A percentile compares a stretch with the other conserved stretches of the same genome.
Conservation (phyloP, 441 rosid genomes). For the Aquilaria agallochum region DNA sequence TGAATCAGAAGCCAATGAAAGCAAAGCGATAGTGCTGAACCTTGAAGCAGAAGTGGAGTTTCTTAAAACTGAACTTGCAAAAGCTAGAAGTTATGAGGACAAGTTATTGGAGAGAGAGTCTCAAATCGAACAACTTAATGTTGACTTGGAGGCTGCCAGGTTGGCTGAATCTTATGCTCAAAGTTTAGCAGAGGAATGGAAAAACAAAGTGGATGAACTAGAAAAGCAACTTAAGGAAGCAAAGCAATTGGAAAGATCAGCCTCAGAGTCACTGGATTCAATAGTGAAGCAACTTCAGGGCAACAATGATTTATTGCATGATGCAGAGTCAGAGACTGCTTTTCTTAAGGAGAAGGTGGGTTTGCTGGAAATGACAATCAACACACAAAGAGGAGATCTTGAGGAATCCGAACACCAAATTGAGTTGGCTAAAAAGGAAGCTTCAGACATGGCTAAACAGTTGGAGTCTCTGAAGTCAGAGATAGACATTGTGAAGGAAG, state of each 20-base stretch:
- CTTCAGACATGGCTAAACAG: constrained; percentile 32
- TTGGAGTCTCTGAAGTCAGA: constrained; percentile 55
- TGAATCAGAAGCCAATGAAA: constrained; percentile 47
- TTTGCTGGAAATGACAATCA: constrained; percentile 58
- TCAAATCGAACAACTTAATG: constrained; percentile 61
- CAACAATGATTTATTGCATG: constrained; percentile 54
- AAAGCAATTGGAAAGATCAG: constrained; percentile 59
- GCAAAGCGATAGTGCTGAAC: constrained; percentile 37
- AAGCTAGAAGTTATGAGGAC: constrained; percentile 41
- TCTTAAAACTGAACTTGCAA: constrained; percentile 54
- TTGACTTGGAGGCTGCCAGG: constrained; percentile 81
- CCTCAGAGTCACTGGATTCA: constrained; percentile 66
- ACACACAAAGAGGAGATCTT: constrained; percentile 57
- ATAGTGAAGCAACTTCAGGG: constrained; percentile 73
- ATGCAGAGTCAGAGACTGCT: constrained; percentile 56
- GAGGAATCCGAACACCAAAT: constrained; percentile 50
- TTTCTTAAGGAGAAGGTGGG: constrained; percentile 66
- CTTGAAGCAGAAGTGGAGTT: constrained; percentile 52
- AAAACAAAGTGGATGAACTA: constrained; percentile 50
- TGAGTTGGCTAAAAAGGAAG: constrained; percentile 43
- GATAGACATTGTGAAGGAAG: constrained; percentile 51
- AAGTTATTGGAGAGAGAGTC: constrained; percentile 58
- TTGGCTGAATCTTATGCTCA: constrained; percentile 81
- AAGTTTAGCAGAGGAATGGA: constrained; percentile 61
- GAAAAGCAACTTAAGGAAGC: constrained; percentile 58